Evolutionary conservation across 2,329 filamentous ascomycete species (phyloP).

Genomic region (Paecilomyces sp.): DNA sequence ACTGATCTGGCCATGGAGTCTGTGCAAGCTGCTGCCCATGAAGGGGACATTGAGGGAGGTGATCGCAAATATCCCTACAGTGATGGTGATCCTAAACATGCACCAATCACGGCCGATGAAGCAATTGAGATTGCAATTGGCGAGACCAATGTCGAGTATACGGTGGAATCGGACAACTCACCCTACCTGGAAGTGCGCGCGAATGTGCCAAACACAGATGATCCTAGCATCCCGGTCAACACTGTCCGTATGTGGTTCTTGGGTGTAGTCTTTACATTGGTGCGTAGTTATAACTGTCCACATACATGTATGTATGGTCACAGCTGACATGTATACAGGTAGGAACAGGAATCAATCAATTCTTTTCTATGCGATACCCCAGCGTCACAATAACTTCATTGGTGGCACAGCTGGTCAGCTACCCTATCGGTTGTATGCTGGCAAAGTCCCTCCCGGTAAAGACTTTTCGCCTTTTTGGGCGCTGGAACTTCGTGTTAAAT

Average conservation of each 20-base stretch:
- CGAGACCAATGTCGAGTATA: conserved; percentile 11
- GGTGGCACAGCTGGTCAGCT: conserved; percentile 40
- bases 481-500: conserved; percentile 22
- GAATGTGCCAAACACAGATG: conserved; percentile 21
- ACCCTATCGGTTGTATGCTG: conserved; percentile 34
- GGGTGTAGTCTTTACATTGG: conserved; percentile 28
- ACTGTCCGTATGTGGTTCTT: conserved; percentile 36
- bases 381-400: conserved; percentile 40
- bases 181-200: conserved; percentile 9
- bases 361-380: conserved; percentile 42
- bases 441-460: conserved; percentile 33
- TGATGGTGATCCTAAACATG: conserved; percentile 4
- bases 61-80: background rate
- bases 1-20: background rate
- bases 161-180: conserved; percentile 8
- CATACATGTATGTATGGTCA: conserved; percentile 15
- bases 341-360: conserved; percentile 42
- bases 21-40: background rate
- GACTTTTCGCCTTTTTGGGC: conserved; percentile 14
- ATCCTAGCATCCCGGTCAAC: conserved; percentile 19
- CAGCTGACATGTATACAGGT: conserved; percentile 11
- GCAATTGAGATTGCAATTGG: conserved; percentile 14
- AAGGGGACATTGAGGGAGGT: background rate
- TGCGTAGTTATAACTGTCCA: conserved; percentile 22
- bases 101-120: conserved; percentile 9